These are phyloP conservation scores for Mycena olivaceomarginata DNA, from an alignment of 768 basidiomycete species.

Conservation along the genomic window DNA sequence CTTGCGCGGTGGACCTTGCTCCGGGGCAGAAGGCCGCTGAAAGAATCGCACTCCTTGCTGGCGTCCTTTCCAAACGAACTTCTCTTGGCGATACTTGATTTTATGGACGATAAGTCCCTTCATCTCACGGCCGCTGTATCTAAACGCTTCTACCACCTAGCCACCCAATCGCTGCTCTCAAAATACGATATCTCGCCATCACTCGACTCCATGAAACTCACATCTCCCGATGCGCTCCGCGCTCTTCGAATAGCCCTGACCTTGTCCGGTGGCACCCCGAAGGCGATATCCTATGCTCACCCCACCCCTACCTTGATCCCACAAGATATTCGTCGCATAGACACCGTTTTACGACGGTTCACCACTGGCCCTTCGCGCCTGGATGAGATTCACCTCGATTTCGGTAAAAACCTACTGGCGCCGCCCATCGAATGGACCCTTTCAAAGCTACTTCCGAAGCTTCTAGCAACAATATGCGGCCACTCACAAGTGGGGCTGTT, in stretches of 20 bases:
- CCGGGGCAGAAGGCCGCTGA: background rate
- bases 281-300: background rate
- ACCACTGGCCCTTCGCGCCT: background rate
- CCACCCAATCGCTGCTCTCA: conserved; percentile 19
- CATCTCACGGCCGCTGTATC: conserved; percentile 29
- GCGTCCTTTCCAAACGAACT: conserved; percentile 32
- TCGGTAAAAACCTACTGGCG: conserved; percentile 11
- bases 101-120: conserved; percentile 32
- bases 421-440: conserved; percentile 14
- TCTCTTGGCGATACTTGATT: conserved; percentile 16
- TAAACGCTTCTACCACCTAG: conserved; percentile 30
- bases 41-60: background rate
- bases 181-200: conserved; percentile 4
- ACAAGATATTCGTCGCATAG: conserved; percentile 26
- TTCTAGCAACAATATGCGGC: conserved; percentile 19
- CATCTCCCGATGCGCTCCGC: conserved; percentile 28
- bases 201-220: background rate
- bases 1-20: conserved; percentile 21
- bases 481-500: conserved; percentile 15
- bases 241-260: conserved; percentile 36
- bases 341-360: conserved; percentile 12
- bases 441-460: background rate
- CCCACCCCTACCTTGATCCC: background rate
- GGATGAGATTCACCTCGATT: conserved; percentile 18
- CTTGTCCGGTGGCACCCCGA: background rate